phyloP scores from a whole-genome alignment of 2,329 filamentous ascomycete genomes.

The Helicocarpus griseus region DNA sequence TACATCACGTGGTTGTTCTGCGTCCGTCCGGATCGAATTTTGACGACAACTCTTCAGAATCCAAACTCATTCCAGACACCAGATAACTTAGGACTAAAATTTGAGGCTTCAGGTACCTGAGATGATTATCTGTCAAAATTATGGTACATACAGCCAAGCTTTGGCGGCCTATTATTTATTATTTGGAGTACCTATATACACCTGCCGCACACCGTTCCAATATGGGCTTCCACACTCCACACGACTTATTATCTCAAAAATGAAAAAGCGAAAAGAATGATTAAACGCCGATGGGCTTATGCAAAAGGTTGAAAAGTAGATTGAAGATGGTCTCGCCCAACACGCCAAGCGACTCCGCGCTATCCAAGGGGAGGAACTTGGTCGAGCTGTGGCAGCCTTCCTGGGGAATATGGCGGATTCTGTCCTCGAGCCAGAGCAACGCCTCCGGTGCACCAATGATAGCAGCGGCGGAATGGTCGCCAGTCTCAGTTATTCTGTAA shows the following conservation, averaged over 20 bases:
- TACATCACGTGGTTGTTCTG: too few species aligned
- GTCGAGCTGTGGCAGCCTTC: slow-evolving; percentile 12
- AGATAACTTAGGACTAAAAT: too few species aligned
- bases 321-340: not conserved
- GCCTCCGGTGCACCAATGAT: slow-evolving; percentile 25
- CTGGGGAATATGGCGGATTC: slow-evolving; percentile 12
- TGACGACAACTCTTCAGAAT: too few species aligned
- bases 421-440: slow-evolving; percentile 21
- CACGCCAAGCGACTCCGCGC: slow-evolving; percentile 8
- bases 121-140: too few species aligned
- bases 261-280: not conserved
- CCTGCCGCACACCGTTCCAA: too few species aligned
- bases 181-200: not conserved
- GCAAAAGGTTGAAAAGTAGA: not conserved
- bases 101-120: too few species aligned
- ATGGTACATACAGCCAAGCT: not conserved
- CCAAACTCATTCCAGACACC: too few species aligned
- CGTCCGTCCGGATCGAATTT: too few species aligned
- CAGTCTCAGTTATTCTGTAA: slow-evolving; percentile 37
- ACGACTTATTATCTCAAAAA: too few species aligned
- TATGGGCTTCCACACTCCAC: too few species aligned
- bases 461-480: slow-evolving; percentile 30
- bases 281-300: not conserved
- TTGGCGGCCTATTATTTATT: not conserved
- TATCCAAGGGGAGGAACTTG: slow-evolving; percentile 10